These are phyloP conservation scores for Ascosphaera aggregata DNA, from an alignment of 2,329 filamentous ascomycete species.

Conservation along the genomic window DNA sequence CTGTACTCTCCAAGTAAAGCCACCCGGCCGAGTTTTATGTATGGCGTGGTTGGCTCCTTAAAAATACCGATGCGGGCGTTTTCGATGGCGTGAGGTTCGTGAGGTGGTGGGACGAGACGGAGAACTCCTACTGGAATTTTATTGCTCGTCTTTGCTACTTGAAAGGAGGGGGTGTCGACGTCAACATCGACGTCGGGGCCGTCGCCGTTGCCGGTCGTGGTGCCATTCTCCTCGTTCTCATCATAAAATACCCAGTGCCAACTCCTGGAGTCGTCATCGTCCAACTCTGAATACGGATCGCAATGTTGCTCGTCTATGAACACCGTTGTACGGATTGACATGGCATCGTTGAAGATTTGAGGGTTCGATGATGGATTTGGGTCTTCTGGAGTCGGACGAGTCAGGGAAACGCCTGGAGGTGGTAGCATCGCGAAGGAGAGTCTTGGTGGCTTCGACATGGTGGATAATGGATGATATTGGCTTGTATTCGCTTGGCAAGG, in stretches of 20 bases:
- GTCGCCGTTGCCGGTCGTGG: conserved; percentile 14
- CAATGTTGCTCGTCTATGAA: conserved; percentile 34
- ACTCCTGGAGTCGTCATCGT: conserved; percentile 53
- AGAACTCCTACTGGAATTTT: conserved; percentile 48
- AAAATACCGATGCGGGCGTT: conserved; percentile 8
- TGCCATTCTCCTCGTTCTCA: conserved; percentile 14
- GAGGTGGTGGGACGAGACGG: conserved; percentile 60
- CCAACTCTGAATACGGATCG: conserved; percentile 45
- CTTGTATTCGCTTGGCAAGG: not conserved
- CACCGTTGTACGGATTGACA: conserved; percentile 32
- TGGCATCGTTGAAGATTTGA: conserved; percentile 34
- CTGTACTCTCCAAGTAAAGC: conserved; percentile 45
- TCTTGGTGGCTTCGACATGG: not conserved
- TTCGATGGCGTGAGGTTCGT: conserved; percentile 30
- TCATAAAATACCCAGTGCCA: conserved; percentile 82
- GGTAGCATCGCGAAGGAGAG: conserved; percentile 5
- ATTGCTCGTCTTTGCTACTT: conserved; percentile 6
- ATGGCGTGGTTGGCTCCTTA: conserved; percentile 37
- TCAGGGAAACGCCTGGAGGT: conserved; percentile 9
- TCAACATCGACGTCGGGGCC: too few relatives aligned
- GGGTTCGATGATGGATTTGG: conserved; percentile 17
- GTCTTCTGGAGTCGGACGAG: conserved; percentile 9
- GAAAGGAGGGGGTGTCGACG: too few relatives aligned
- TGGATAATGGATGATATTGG: not conserved
- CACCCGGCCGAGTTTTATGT: conserved; percentile 60